These are phyloP conservation scores for Starmera stellimalicola DNA, from an alignment of 1,139 yeast genomes.

Conservation along the genomic window DNA sequence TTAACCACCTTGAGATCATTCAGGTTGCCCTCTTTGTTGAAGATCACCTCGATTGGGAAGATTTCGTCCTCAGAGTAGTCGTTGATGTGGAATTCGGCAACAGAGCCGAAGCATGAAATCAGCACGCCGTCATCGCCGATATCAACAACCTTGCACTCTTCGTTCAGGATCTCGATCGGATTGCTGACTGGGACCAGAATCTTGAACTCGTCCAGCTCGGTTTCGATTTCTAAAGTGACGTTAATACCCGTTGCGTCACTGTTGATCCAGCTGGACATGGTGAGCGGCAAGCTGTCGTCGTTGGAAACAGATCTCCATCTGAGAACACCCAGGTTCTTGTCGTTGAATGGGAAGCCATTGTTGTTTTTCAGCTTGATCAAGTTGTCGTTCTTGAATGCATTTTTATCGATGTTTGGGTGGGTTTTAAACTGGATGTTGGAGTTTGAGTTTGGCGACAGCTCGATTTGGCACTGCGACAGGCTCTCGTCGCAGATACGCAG, in stretches of 20 bases:
- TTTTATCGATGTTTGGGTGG: constrained; percentile 91
- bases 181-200: constrained; percentile 60
- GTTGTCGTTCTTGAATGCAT: constrained; percentile 45
- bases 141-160: constrained; percentile 33
- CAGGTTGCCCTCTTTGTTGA: constrained; percentile 25
- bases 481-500: constrained; percentile 71
- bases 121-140: constrained; percentile 53
- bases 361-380: constrained; percentile 70
- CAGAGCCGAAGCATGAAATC: constrained; percentile 41
- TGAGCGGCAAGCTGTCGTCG: constrained; percentile 61
- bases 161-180: constrained; percentile 46
- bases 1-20: constrained; percentile 38
- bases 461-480: constrained; percentile 55
- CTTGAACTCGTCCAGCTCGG: constrained; percentile 39
- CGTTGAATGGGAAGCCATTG: constrained; percentile 85
- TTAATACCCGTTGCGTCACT: constrained; percentile 50
- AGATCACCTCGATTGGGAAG: constrained; percentile 71
- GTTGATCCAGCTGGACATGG: constrained; percentile 80
- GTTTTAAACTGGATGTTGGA: constrained; percentile 71
- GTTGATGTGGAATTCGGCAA: constrained; percentile 69
- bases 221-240: constrained; percentile 84
- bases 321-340: constrained; percentile 80
- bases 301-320: constrained; percentile 77
- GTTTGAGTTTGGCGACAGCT: constrained; percentile 38
- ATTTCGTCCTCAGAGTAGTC: constrained; percentile 75